Base-by-base conservation (phyloP, 768 basidiomycete genomes). In the Rhodotorula toruloides region DNA sequence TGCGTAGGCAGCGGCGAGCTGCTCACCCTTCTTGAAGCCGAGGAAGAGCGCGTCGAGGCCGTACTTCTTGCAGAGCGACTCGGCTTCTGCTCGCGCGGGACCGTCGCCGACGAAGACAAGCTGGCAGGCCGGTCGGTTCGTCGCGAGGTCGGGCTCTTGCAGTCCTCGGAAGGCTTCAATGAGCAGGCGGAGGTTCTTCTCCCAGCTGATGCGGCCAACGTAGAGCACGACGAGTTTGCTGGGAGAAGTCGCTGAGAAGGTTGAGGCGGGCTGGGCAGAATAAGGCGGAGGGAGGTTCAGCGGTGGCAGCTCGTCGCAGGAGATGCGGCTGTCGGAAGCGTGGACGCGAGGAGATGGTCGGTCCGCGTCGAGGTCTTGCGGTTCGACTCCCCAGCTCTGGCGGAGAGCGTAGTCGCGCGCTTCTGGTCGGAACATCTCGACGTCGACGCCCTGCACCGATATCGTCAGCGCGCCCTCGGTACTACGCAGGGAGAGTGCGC, bases 61-160 rank as follows among this genome's bases (percentile, higher is more conserved):
- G 42, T 77, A 72, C 43, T 65, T 53, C 36, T 47, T 43, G 65
- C 79, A 80, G 13, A 77, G 59, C 13, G 48, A 48, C 58, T 79
- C 78, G 11, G 79, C 68, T 40, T 77, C 79, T 1, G 27, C 37
- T 36, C 77, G 61, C 12, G 79, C 79, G 1, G 80, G 80, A 1
- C 80, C 80, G 61, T 81, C 79, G 7, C 80, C 80, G 22, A 80
- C 79, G 39, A 81, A 78, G 3, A 80, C 77, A 43, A 80, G 75
- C 54, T 58, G 73, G 48, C 36, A 78, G 42, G 39, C 74, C 40
- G 49, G 67, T 12, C 27, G 65, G 43, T 44, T 44, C 3, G 48
- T 49, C 46, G 49, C 46, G 0, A 25, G 13, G 37, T 61, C 65
- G 0, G 59, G 34, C 0, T 22, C 40, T 10, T 70, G 53, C 12